A percentile compares a stretch with the other conserved stretches of the same genome.
These are phyloP conservation scores for Wickerhamomyces canadensis DNA, from an alignment of 805 yeast species.

Conservation along the genomic window DNA sequence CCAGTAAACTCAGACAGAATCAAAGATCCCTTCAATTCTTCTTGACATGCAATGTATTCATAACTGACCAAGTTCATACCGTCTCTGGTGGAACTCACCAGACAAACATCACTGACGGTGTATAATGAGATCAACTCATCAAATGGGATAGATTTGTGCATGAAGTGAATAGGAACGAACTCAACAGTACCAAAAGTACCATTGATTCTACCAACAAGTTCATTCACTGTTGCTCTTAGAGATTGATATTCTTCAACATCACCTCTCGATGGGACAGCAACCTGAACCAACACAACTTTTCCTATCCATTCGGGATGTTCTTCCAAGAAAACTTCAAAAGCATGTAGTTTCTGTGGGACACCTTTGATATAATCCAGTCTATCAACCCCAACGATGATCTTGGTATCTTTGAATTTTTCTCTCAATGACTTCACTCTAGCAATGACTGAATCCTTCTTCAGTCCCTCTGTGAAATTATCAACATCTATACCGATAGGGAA, in stretches of 20 bases:
- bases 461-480: conserved; percentile 79
- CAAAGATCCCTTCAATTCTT: conserved; percentile 76
- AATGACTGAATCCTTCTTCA: conserved; percentile 56
- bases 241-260: conserved; percentile 98
- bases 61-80: conserved; percentile 97
- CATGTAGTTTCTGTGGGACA: conserved; percentile 95
- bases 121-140: conserved; percentile 89
- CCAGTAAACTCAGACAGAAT: conserved; percentile 95
- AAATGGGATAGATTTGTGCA: conserved; percentile 89
- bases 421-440: conserved; percentile 59
- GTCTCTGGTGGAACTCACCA: conserved; percentile 92
- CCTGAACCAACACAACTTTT: conserved; percentile 90
- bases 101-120: conserved; percentile 80
- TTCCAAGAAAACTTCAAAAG: conserved; percentile 84
- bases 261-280: conserved; percentile 96
- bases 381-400: conserved; percentile 94
- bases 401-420: conserved; percentile 65
- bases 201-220: conserved; percentile 92
- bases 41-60: conserved; percentile 95
- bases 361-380: conserved; percentile 96
- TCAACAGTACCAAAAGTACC: conserved; percentile 96
- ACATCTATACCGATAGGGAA: conserved; percentile 99
- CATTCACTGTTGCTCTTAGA: conserved; percentile 89
- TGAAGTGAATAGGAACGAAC: conserved; percentile 94
- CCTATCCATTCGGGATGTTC: conserved; percentile 99